phyloP scores from a whole-genome alignment of 2,329 filamentous ascomycete genomes.

The Colletotrichum sp. region DNA sequence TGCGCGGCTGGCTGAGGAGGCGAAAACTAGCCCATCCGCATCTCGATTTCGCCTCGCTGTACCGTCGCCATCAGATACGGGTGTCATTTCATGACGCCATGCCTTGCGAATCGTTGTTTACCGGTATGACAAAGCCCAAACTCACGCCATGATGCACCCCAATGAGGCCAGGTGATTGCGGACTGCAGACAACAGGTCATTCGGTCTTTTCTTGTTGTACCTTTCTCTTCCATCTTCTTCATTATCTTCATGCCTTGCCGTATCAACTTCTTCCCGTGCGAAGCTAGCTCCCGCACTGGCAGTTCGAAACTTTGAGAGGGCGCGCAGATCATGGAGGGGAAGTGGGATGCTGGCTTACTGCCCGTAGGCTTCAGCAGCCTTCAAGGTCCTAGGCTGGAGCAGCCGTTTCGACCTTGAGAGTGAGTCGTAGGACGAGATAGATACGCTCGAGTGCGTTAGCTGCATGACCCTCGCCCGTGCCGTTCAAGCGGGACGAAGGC shows the following conservation, averaged over 20 bases:
- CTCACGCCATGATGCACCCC: not conserved
- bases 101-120: not conserved
- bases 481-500: conserved; percentile 20
- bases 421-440: not conserved
- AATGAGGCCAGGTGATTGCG: not conserved
- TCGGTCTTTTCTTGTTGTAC: not conserved
- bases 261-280: not conserved
- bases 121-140: not conserved
- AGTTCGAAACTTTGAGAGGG: conserved; percentile 10
- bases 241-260: not conserved
- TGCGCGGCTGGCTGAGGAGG: not conserved
- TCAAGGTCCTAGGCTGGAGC: not conserved
- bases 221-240: not conserved
- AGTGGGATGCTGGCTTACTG: not conserved
- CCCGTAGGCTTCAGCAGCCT: not conserved
- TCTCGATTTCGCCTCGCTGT: not conserved
- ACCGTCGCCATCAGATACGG: not conserved
- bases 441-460: conserved; percentile 7
- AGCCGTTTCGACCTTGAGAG: not conserved
- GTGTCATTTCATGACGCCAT: conserved; percentile 2
- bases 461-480: conserved; percentile 17
- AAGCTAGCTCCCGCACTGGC: conserved; percentile 1
- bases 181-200: not conserved
- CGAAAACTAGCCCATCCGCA: not conserved
- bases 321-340: not conserved